Base-by-base conservation (phyloP, 1,284 basidiomycete genomes). In the Schizophyllum commune region DNA sequence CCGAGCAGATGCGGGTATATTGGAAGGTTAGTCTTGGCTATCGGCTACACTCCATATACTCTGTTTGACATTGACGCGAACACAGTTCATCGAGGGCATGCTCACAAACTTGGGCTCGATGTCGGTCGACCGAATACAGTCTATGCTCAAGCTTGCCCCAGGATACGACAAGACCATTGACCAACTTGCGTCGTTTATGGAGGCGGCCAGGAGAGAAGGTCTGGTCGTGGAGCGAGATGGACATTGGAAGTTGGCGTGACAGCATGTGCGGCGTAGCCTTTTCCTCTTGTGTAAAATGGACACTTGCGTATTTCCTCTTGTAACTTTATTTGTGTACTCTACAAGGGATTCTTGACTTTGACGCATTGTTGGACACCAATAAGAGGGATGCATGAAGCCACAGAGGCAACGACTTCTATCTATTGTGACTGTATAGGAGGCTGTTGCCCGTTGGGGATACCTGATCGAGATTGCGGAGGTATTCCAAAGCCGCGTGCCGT, bases 1-100 rank as follows among this genome's bases (percentile, higher is more conserved):
- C 87, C 0, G 91, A 91, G 66, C 87, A 92, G 72, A 92, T 94
- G 89, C 82, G 79, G 63, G 81, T 92, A 1, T 91, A 86, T 70
- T 95, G 92, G 91, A 91, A 89, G 81, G n/a, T n/a, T n/a, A n/a
- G n/a, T n/a, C n/a, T n/a, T n/a, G n/a, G n/a, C n/a, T n/a, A n/a
- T n/a, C n/a, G n/a, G n/a, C n/a, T n/a, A n/a, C n/a, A n/a, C n/a
- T n/a, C n/a, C n/a, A n/a, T n/a, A n/a, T n/a, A n/a, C n/a, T n/a
- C n/a, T n/a, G n/a, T 67, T 58, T 54, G 53, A 32, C 55, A 1
- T 32, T 15, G 56, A 55, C n/a, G 27, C 27, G 27, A 27, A 2
- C 27, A 27, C 63, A 89, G 87, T 91, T 88, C 71, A 86, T 92
- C 63, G 85, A 91, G 72, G 91, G 91, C 34, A 91, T 93, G 86